These are phyloP conservation scores for Phytophthora sansomeana DNA, from an alignment of 352 stramenopile genomes.

Conservation along the genomic window DNA sequence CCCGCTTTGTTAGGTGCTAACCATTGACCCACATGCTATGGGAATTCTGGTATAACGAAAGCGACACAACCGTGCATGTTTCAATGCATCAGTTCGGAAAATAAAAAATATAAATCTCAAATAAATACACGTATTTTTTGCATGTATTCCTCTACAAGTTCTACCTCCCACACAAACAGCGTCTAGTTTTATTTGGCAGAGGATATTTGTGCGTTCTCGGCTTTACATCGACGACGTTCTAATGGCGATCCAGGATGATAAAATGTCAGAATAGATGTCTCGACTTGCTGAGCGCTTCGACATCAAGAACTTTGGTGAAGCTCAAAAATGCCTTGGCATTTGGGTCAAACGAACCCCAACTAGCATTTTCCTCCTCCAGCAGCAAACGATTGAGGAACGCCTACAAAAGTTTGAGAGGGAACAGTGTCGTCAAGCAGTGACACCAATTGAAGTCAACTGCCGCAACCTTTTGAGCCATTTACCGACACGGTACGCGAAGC, in stretches of 20 bases:
- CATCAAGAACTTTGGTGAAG: neutral
- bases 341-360: neutral
- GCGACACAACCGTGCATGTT: no score
- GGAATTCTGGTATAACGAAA: no score
- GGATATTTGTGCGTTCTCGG: neutral
- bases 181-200: no score
- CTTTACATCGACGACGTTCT: constrained; percentile 3
- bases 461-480: neutral
- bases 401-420: neutral
- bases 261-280: neutral
- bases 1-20: no score
- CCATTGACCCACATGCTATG: no score
- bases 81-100: no score
- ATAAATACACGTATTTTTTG: no score
- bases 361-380: constrained; percentile 4
- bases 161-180: no score
- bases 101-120: no score
- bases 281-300: neutral
- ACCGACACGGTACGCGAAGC: neutral
- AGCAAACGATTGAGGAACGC: neutral
- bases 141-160: no score
- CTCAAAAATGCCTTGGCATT: constrained; percentile 3
- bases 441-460: neutral
- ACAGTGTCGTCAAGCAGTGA: neutral
- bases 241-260: neutral